Conservation (phyloP, 352 stramenopile genomes). For the Globisporangium sylvaticum region DNA sequence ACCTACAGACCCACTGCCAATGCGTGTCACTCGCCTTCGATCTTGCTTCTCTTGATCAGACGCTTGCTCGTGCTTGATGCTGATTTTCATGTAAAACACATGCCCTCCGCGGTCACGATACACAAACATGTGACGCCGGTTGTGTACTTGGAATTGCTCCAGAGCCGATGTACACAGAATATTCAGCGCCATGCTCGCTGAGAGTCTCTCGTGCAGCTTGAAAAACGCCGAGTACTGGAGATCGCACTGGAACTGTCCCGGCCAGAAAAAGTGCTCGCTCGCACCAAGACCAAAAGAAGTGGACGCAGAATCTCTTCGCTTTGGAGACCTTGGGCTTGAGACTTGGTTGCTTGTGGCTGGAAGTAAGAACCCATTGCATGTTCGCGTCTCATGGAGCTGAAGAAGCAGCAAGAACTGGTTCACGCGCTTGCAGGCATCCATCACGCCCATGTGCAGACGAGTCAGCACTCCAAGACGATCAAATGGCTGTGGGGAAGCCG, state of each 20-base stretch:
- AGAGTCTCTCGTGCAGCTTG: conserved; percentile 73
- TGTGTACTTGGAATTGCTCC: conserved; percentile 89
- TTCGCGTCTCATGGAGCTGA: conserved; percentile 81
- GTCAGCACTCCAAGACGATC: conserved; percentile 69
- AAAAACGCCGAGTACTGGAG: conserved; percentile 78
- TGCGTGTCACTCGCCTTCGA: conserved; percentile 14
- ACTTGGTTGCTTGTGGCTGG: conserved; percentile 32
- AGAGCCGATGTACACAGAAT: conserved; percentile 80
- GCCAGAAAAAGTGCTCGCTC: conserved; percentile 74
- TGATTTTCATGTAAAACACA: conserved; percentile 90
- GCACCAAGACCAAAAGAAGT: conserved; percentile 18
- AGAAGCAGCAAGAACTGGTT: conserved; percentile 83
- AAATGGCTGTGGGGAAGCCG: conserved; percentile 19
- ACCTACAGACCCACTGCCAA: conserved; percentile 2
- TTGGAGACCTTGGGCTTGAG: conserved; percentile 40
- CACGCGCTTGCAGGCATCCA: conserved; percentile 66
- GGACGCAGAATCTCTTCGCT: conserved; percentile 28
- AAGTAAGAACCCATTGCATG: conserved; percentile 70
- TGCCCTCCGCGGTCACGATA: conserved; percentile 81
- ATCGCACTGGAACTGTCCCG: conserved; percentile 83
- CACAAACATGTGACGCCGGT: conserved; percentile 84
- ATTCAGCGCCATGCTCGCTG: conserved; percentile 75
- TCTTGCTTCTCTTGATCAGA: neutral
- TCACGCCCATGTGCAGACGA: conserved; percentile 63
- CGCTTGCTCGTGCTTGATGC: conserved; percentile 35